Percentiles rank a stretch among this genome's conserved stretches.
phyloP scores from a whole-genome alignment of 2,329 filamentous ascomycete genomes.

The Lachnellula arida region DNA sequence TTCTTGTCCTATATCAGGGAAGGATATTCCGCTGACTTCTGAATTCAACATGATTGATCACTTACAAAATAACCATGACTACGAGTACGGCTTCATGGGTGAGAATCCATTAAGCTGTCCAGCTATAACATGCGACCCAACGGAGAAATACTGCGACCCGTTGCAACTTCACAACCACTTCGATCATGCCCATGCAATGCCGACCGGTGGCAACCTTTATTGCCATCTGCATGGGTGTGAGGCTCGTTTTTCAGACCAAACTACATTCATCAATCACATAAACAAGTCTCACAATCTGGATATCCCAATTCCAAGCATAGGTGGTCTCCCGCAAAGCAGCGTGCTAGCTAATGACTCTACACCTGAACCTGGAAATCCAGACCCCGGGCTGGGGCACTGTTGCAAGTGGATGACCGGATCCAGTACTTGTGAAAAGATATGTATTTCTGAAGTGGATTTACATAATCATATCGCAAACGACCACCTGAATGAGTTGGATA shows the following conservation, averaged over 20 bases:
- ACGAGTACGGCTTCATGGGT: constrained; percentile 21
- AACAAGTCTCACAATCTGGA: constrained; percentile 22
- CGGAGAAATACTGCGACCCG: constrained; percentile 20
- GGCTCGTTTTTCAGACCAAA: constrained; percentile 20
- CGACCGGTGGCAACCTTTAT: constrained; percentile 21
- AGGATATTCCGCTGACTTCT: constrained; percentile 20
- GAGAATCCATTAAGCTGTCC: constrained; percentile 24
- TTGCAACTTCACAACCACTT: constrained; percentile 29
- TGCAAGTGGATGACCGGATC: constrained; percentile 25
- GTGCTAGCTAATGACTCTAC: not conserved
- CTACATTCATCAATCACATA: constrained; percentile 24
- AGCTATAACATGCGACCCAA: constrained; percentile 21
- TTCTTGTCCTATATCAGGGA: constrained; percentile 24
- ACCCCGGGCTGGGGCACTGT: constrained; percentile 10
- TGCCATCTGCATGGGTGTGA: constrained; percentile 26
- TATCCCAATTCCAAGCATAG: constrained; percentile 10
- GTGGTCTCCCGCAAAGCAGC: not conserved
- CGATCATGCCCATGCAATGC: constrained; percentile 26
- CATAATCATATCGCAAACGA: constrained; percentile 50
- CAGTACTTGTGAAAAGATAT: constrained; percentile 17
- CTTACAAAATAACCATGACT: constrained; percentile 26
- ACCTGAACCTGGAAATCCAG: not conserved
- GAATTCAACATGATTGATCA: constrained; percentile 26
- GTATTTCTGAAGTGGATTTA: constrained; percentile 39
- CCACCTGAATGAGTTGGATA: constrained; percentile 45